Conservation (phyloP, 75 land plant genomes). For the Picea sitchensis region DNA sequence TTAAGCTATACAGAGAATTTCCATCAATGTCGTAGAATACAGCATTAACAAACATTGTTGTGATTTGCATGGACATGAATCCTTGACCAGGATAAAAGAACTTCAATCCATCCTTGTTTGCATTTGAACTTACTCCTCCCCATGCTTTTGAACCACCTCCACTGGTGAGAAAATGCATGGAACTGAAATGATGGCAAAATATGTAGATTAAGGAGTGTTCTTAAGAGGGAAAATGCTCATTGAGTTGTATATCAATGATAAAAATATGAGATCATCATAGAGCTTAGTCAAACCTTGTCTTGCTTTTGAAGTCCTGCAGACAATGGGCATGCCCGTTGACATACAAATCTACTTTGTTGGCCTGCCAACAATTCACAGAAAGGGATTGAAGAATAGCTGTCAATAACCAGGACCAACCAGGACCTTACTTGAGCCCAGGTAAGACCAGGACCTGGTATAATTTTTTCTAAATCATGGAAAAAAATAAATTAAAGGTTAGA, state of each 20-base stretch:
- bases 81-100: constrained; percentile 21
- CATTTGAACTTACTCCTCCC: background rate
- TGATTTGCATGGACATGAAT: constrained; percentile 18
- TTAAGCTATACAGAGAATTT: constrained; percentile 9
- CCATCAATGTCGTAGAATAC: constrained; percentile 17
- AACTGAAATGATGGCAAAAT: constrained; percentile 6
- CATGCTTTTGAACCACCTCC: constrained; percentile 27
- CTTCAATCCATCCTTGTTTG: constrained; percentile 13
- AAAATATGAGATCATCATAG: background rate
- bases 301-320: constrained; percentile 20
- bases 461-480: background rate
- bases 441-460: background rate
- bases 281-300: constrained; percentile 12
- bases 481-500: background rate
- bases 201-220: background rate
- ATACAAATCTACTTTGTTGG: constrained; percentile 23
- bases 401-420: no score
- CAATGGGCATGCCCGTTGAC: constrained; percentile 32
- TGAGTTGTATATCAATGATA: background rate
- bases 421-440: background rate
- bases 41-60: constrained; percentile 4
- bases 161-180: constrained; percentile 14
- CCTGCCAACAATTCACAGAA: constrained; percentile 13
- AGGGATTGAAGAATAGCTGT: background rate
- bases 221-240: background rate